Conservation (phyloP, 495 filamentous ascomycete genomes). For the Penicillium herquei region DNA sequence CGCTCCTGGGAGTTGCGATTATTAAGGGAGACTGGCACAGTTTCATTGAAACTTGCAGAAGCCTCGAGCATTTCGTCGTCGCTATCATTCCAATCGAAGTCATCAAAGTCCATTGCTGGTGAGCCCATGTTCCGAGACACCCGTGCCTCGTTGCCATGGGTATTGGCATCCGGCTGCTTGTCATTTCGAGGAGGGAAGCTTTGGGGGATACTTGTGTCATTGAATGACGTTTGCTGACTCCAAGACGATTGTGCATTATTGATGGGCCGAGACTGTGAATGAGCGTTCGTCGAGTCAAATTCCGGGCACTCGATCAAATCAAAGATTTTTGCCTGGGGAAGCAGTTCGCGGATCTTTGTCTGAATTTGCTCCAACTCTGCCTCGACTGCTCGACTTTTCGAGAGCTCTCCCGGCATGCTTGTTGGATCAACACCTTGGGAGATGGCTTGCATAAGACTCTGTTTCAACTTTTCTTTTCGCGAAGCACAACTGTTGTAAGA, state of each 20-base stretch:
- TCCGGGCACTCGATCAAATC: background rate
- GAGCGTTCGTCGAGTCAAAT: background rate
- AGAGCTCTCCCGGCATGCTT: constrained; percentile 33
- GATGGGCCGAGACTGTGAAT: background rate
- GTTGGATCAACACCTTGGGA: constrained; percentile 36
- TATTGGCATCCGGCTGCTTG: constrained; percentile 15
- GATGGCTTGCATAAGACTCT: constrained; percentile 32
- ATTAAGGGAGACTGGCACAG: constrained; percentile 24
- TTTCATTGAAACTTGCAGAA: constrained; percentile 55
- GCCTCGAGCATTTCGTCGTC: constrained; percentile 70
- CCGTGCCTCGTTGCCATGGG: constrained; percentile 28
- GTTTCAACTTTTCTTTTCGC: constrained; percentile 33
- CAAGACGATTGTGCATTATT: background rate
- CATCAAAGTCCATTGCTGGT: constrained; percentile 44
- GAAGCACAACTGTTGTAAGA: constrained; percentile 23
- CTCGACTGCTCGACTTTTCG: constrained; percentile 34
- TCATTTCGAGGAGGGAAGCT: constrained; percentile 4
- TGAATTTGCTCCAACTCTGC: constrained; percentile 36
- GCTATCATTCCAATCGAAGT: constrained; percentile 63
- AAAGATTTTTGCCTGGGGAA: constrained; percentile 24
- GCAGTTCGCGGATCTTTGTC: constrained; percentile 28
- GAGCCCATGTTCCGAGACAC: constrained; percentile 52
- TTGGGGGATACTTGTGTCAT: constrained; percentile 7
- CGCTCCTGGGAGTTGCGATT: constrained; percentile 32
- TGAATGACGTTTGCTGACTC: constrained; percentile 6